Evolutionary conservation across 768 basidiomycete species (phyloP), one percentile per base, ranked within the genome.

Genomic region (Leccinum broughii): DNA sequence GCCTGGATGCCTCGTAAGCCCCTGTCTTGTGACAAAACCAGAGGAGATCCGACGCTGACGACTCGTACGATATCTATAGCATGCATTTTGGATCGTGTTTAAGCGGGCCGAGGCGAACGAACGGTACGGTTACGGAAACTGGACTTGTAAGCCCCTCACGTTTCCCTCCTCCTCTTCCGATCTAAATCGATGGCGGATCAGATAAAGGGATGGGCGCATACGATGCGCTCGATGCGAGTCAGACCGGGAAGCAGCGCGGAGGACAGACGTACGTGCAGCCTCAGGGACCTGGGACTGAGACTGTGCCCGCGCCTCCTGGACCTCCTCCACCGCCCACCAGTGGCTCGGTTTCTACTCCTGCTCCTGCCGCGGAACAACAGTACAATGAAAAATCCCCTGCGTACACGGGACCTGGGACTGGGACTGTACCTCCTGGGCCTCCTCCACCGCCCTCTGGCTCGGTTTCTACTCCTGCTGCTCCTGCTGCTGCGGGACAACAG

Each of bases 61-160:
- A 34, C 11, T 17, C 39, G 39, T 32, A 28, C 4, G 32, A 20
- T 5, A 13, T 34, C 0, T 35, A 3, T 37, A 84, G 83, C 92
- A 94, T 68, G 91, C 92, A 1, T 88, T 92, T 75, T 94, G 89
- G 89, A 79, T 95, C 57, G 87, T 94, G 51, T 87, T 92, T 76
- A 87, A 80, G 81, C 88, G 88, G 77, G 84, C 89, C 77, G 81
- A 90, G 62, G 92, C 90, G 0, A 89, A 91, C 68, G 86, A 90
- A 60, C 78, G 9, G 51, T 72, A 65, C 11, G 70, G 70, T 0
- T 37, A 58, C 46, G 57, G 53, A 8, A 66, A 72, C 26, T 72
- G 71, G 67, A 60, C 46, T 3, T 72, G 69, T 72, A 30, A 66
- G 70, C 9, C 2, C 7, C n/a, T 9, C 8, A 41, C 39, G 17